Evolutionary conservation across 768 basidiomycete species (phyloP).

Genomic region (Epithele typhae): DNA sequence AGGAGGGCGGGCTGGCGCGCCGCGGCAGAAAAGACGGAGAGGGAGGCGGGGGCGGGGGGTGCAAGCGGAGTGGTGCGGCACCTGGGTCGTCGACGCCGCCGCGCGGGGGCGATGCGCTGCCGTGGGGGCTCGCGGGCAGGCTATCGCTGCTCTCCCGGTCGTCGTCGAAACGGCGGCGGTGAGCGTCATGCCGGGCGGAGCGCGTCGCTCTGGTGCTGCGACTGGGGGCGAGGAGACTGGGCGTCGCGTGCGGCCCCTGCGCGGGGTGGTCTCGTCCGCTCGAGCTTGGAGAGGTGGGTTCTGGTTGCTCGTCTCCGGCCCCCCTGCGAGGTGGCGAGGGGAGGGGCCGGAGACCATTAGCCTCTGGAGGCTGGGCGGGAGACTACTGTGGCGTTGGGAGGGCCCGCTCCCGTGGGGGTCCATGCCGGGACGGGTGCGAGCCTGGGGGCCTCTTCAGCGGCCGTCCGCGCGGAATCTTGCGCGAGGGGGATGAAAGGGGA

Average conservation of each 20-base stretch:
- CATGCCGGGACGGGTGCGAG: conserved; percentile 8
- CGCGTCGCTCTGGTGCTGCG: too few species aligned
- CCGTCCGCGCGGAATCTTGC: conserved; percentile 5
- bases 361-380: conserved; percentile 13
- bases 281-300: background rate
- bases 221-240: too few species aligned
- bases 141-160: background rate
- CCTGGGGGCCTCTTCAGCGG: conserved; percentile 1
- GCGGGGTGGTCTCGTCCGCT: background rate
- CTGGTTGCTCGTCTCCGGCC: too few species aligned
- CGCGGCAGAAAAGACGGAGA: too few species aligned
- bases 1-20: conserved; percentile 2
- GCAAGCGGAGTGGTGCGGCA: background rate
- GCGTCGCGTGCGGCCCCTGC: background rate
- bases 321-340: conserved; percentile 2
- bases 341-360: conserved; percentile 8
- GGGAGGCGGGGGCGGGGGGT: conserved; percentile 1
- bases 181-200: too few species aligned
- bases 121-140: background rate
- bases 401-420: conserved; percentile 12
- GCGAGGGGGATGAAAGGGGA: too few species aligned
- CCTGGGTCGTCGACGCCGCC: conserved; percentile 1
- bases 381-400: conserved; percentile 13
- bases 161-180: background rate
- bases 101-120: conserved; percentile 1